These are phyloP conservation scores for Breynia disticha DNA, from an alignment of 441 rosid species.

Conservation along the genomic window DNA sequence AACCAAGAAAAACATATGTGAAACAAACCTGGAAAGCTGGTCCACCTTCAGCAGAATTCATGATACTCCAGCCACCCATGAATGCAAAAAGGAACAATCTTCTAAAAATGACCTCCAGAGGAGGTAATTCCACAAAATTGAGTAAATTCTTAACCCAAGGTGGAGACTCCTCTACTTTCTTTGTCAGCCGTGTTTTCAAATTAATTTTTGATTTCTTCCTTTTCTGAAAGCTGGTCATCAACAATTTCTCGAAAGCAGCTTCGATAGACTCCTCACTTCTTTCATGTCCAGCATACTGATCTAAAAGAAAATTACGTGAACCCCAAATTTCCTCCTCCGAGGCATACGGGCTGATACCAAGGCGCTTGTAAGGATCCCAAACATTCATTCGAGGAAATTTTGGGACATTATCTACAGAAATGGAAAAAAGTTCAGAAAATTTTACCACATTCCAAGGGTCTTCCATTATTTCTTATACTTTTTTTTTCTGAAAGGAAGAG, in stretches of 20 bases:
- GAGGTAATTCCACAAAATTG: constrained; percentile 51
- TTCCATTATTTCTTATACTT: too few species aligned
- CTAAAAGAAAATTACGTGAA: constrained; percentile 79
- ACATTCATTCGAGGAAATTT: constrained; percentile 57
- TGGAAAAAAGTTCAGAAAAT: neutral
- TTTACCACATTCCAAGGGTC: too few species aligned
- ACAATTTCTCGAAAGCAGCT: constrained; percentile 85
- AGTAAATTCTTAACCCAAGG: constrained; percentile 73
- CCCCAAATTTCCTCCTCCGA: constrained; percentile 95
- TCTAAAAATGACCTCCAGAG: constrained; percentile 66
- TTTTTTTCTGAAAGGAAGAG: too few species aligned
- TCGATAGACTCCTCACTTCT: constrained; percentile 84
- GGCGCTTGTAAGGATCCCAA: constrained; percentile 82
- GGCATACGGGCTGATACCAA: constrained; percentile 69
- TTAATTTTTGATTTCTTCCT: constrained; percentile 84
- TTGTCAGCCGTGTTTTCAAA: constrained; percentile 67
- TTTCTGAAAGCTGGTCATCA: constrained; percentile 60
- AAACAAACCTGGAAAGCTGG: constrained; percentile 92
- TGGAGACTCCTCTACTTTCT: constrained; percentile 91
- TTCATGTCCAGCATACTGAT: constrained; percentile 88
- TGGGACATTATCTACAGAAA: constrained; percentile 42
- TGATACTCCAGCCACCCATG: constrained; percentile 99
- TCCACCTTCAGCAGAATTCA: constrained; percentile 94
- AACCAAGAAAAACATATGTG: constrained; percentile 5
- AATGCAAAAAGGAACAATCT: constrained; percentile 88